These are phyloP conservation scores for Suillus subaureus DNA, from an alignment of 768 basidiomycete genomes.

Conservation along the genomic window DNA sequence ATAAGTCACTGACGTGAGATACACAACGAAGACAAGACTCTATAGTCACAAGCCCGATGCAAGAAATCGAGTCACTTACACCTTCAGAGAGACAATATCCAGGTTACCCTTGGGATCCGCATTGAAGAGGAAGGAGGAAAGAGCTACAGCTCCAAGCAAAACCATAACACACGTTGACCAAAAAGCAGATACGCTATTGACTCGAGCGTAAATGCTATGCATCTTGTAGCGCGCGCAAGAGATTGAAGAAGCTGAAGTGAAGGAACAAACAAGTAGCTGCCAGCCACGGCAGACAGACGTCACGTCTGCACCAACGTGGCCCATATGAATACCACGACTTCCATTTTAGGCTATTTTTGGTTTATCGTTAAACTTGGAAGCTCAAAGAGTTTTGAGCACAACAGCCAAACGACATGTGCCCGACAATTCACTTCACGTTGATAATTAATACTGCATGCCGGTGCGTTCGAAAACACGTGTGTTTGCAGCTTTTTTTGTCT, in stretches of 20 bases:
- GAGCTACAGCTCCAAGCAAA: conserved; percentile 67
- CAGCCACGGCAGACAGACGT: neutral
- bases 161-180: conserved; percentile 77
- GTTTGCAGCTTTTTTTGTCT: neutral
- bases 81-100: conserved; percentile 67
- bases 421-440: neutral
- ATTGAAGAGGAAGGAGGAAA: conserved; percentile 70
- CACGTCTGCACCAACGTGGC: neutral
- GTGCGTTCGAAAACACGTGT: neutral
- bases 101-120: conserved; percentile 60
- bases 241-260: neutral
- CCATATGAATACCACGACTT: neutral
- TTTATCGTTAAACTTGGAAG: neutral
- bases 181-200: conserved; percentile 75
- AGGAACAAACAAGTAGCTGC: neutral
- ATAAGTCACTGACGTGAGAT: conserved; percentile 17
- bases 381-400: no score
- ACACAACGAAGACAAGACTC: conserved; percentile 13
- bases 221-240: conserved; percentile 36
- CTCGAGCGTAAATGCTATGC: conserved; percentile 70
- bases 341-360: conserved; percentile 5
- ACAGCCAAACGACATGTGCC: neutral
- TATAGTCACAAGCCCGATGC: conserved; percentile 9
- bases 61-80: conserved; percentile 50
- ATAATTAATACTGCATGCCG: neutral